Evolutionary conservation across 306 rosid genomes (phyloP), one percentile per base, ranked within the genome.

Genomic region (Abrus pulchellus): DNA sequence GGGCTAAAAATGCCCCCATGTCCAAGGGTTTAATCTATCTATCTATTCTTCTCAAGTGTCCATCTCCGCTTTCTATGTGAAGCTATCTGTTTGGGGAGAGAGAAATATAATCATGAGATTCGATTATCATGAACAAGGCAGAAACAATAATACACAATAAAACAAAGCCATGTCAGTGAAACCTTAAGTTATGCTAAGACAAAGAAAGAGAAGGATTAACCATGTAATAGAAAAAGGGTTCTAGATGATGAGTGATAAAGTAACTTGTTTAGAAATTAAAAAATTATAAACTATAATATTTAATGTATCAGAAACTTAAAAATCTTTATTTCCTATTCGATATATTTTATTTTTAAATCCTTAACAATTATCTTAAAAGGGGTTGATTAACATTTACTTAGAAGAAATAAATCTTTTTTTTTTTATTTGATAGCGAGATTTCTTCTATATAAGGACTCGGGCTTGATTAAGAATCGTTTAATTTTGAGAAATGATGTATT

Each of bases 41-140:
- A 56, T 50, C 20, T 20, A 20, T 70, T 69, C 57, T 38, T 61
- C 82, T 5, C 9, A 32, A 44, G 41, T 68, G 72, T 80, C 85
- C 72, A 54, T 64, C 83, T 44, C 54, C 38, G 29, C 54, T 48
- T 63, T 76, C 80, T 80, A 84, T 9, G 80, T 70, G 76, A 70
- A 78, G 55, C 72, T 80, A 9, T 75, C 88, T 80, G 83, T 30
- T 47, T 3, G 2, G 10, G 14, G 41, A 65, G 52, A 71, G 59
- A 54, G 4, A 80, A 48, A 49, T 67, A 41, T 14, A 20, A 50
- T n/a, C 55, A 76, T 45, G 3, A 79, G 20, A 54, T 64, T 49
- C 33, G 2, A 28, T 4, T 75, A 14, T 12, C 29, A 1, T 0
- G 6, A 83, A 40, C 14, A 41, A 74, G 44, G 57, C 47, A 49